Base-by-base conservation (phyloP, 1,284 basidiomycete species). In the Cryptococcus depauperatus region DNA sequence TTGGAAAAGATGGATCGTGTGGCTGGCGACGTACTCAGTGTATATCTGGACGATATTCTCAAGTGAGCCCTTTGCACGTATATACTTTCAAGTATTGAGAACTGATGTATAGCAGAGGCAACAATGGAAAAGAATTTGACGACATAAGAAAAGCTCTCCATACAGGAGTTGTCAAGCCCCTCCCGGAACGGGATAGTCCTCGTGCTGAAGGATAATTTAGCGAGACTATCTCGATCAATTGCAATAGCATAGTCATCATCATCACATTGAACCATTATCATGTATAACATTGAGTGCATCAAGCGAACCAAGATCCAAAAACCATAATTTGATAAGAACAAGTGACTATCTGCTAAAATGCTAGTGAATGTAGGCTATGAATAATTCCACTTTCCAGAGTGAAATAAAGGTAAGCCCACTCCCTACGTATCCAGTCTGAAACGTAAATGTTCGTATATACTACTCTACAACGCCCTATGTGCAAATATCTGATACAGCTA, bases 1-100 rank as follows among this genome's bases (percentile, higher is more conserved):
- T 71, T 91, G 37, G 79, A 84, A 52, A 85, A 87, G 68, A 77
- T 93, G 52, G 82, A 90, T 52, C 73, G 84, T 28, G 69, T 77
- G 1, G 83, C 80, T 38, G 83, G 86, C 4, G 64, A 71, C 9
- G 77, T 91, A 14, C 75, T 92, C 64, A 72, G 76, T 28, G 78
- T 82, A 3, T 82, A 65, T 25, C 43, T 72, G 41, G 62, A 71
- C 34, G 58, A 63, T 35, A 52, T 58, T 16, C 35, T 69, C 5
- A 51, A 50, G 69, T 69, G 52, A 49, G 66, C 56, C 22, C 16
- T 19, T 2, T 18, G 13, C 19, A 7, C 4, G 10, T 25, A 13
- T 11, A n/a, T n/a, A n/a, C n/a, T n/a, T n/a, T n/a, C n/a, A n/a
- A n/a, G n/a, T n/a, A n/a, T n/a, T n/a, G n/a, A n/a, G n/a, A n/a